Percentiles rank a stretch among this genome's conserved stretches.
phyloP scores from a whole-genome alignment of 805 yeast genomes.

The Candida sithepensis region DNA sequence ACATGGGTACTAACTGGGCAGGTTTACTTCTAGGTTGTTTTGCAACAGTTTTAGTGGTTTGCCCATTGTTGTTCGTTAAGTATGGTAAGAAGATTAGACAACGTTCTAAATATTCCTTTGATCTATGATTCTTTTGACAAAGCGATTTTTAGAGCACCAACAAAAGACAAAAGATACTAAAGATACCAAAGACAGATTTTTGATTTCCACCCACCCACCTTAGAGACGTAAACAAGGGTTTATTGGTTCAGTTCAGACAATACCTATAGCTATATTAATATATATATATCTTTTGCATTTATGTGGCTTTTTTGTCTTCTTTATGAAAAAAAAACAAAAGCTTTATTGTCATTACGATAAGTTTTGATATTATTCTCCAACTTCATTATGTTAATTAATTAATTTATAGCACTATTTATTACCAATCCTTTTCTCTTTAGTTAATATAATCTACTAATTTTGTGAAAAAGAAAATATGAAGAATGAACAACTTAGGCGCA shows the following conservation, averaged over 20 bases:
- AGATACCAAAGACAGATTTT: neutral
- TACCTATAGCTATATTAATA: no score
- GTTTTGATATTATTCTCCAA: neutral
- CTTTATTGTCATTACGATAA: neutral
- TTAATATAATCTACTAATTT: no score
- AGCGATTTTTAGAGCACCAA: neutral
- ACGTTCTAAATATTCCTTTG: constrained; percentile 56
- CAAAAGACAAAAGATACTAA: neutral
- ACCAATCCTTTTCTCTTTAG: no score
- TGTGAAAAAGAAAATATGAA: no score
- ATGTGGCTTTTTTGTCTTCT: neutral
- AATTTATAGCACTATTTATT: no score
- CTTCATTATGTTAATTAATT: no score
- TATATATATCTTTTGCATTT: no score
- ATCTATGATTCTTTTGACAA: constrained; percentile 2
- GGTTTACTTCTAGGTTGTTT: constrained; percentile 67
- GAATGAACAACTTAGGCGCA: no score
- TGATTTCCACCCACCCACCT: no score
- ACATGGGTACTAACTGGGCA: constrained; percentile 76
- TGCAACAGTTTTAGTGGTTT: constrained; percentile 54
- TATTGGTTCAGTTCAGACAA: neutral
- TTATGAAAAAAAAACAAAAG: neutral
- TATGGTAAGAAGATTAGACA: constrained; percentile 57
- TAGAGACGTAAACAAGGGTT: neutral
- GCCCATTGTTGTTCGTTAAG: constrained; percentile 61